phyloP scores from a whole-genome alignment of 768 basidiomycete species.

The Suillus placidus region DNA sequence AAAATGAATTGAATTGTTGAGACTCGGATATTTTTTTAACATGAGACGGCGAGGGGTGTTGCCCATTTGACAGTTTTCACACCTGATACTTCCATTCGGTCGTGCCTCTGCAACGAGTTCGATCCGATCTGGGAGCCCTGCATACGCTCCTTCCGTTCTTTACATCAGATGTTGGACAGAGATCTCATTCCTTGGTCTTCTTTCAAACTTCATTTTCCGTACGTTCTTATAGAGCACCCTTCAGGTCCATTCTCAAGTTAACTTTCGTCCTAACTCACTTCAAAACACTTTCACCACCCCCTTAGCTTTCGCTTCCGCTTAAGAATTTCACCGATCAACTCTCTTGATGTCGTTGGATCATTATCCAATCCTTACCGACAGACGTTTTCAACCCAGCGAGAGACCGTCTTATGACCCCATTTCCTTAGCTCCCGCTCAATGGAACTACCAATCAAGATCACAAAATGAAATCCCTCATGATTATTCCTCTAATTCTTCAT shows the following conservation, averaged over 20 bases:
- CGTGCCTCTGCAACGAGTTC: conserved; percentile 11
- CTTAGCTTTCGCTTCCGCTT: conserved; percentile 3
- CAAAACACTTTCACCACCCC: neutral
- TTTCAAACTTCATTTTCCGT: conserved; percentile 12
- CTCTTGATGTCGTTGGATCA: conserved; percentile 36
- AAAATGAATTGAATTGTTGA: neutral
- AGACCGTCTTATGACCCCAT: conserved; percentile 28
- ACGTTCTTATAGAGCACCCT: conserved; percentile 30
- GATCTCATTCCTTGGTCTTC: conserved; percentile 21
- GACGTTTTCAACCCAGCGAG: conserved; percentile 34
- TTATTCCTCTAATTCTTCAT: conserved; percentile 20
- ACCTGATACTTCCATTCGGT: conserved; percentile 1
- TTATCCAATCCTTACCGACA: conserved; percentile 33
- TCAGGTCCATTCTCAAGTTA: neutral
- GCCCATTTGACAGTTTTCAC: neutral
- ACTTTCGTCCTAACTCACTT: conserved; percentile 16
- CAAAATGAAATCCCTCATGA: conserved; percentile 20
- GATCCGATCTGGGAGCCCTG: conserved; percentile 17
- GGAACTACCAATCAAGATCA: conserved; percentile 29
- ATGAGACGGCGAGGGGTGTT: neutral
- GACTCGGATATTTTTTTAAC: neutral
- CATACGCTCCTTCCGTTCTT: conserved; percentile 7
- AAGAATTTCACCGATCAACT: conserved; percentile 14
- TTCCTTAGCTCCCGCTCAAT: conserved; percentile 24
- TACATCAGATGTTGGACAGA: conserved; percentile 21